These are phyloP conservation scores for Arachnomyces sp. DNA, from an alignment of 2,329 filamentous ascomycete species.

Conservation along the genomic window DNA sequence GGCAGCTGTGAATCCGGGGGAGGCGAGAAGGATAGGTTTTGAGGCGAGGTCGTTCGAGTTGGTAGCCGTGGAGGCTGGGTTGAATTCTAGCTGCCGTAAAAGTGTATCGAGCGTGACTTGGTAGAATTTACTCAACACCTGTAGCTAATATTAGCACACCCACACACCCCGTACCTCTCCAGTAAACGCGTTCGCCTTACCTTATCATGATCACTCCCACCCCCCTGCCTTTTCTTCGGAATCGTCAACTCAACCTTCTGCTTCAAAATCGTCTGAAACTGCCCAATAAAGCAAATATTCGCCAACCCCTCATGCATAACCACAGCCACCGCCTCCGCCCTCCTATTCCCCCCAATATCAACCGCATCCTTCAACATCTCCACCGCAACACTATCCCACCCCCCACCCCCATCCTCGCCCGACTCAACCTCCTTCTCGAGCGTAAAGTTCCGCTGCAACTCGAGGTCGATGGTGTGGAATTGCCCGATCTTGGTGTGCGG, in stretches of 20 bases:
- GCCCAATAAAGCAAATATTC: constrained; percentile 44
- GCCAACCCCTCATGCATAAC: constrained; percentile 73
- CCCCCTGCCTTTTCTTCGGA: constrained; percentile 38
- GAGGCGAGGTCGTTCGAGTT: constrained; percentile 43
- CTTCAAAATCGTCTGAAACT: constrained; percentile 41
- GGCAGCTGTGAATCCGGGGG: constrained; percentile 76
- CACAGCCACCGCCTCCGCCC: constrained; percentile 77
- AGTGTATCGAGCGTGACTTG: constrained; percentile 67
- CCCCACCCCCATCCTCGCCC: constrained; percentile 33
- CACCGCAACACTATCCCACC: constrained; percentile 85
- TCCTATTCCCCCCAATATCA: constrained; percentile 57
- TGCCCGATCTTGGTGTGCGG: constrained; percentile 58
- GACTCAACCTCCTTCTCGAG: constrained; percentile 64
- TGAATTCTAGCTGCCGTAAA: constrained; percentile 68
- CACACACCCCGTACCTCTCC: neutral
- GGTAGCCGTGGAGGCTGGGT: constrained; percentile 30
- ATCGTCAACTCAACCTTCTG: constrained; percentile 42
- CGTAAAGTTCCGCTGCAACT: constrained; percentile 79
- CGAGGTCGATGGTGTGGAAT: constrained; percentile 70
- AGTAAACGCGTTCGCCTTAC: constrained; percentile 14
- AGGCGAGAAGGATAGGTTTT: constrained; percentile 69
- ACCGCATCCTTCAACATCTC: constrained; percentile 71
- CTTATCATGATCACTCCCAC: constrained; percentile 41
- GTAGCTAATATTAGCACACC: neutral
- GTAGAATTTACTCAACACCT: constrained; percentile 70